Evolutionary conservation across 495 filamentous ascomycete species (phyloP).

Genomic region (Geopyxis carbonaria): DNA sequence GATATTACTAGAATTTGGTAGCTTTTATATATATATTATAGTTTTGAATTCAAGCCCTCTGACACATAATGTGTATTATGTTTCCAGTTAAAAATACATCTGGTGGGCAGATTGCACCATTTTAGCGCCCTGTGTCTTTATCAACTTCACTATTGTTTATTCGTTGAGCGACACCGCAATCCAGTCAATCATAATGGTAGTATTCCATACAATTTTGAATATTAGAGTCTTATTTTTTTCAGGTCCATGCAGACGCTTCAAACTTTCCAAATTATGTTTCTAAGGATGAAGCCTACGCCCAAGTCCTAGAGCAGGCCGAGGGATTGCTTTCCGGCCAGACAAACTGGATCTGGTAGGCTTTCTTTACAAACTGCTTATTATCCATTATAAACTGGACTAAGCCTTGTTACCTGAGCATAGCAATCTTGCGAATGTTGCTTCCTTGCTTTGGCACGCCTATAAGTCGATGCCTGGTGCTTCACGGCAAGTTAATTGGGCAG

Average conservation of each 20-base stretch:
- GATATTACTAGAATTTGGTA: no score
- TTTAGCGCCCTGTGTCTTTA: no score
- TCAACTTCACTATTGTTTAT: no score
- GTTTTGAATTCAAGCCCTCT: no score
- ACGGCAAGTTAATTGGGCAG: conserved; percentile 68
- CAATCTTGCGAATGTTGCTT: conserved; percentile 70
- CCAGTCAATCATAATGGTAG: no score
- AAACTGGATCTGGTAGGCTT: conserved; percentile 54
- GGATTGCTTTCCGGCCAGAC: conserved; percentile 60
- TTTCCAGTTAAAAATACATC: no score
- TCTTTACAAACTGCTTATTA: neutral
- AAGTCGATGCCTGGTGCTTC: conserved; percentile 60
- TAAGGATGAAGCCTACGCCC: conserved; percentile 61
- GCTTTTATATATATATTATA: no score
- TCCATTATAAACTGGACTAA: neutral
- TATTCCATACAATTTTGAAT: no score
- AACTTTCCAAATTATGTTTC: conserved; percentile 47
- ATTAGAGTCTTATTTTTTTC: neutral
- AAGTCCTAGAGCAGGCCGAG: conserved; percentile 52
- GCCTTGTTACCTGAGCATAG: conserved; percentile 29
- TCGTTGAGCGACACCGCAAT: no score
- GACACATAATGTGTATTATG: no score
- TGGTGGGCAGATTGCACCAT: no score
- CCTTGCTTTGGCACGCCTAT: conserved; percentile 75
- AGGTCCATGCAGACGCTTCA: conserved; percentile 81